Evolutionary conservation across 208 protist genomes (phyloP), one percentile per base, ranked within the genome.

Genomic region (Acanthamoeba divionensis): DNA sequence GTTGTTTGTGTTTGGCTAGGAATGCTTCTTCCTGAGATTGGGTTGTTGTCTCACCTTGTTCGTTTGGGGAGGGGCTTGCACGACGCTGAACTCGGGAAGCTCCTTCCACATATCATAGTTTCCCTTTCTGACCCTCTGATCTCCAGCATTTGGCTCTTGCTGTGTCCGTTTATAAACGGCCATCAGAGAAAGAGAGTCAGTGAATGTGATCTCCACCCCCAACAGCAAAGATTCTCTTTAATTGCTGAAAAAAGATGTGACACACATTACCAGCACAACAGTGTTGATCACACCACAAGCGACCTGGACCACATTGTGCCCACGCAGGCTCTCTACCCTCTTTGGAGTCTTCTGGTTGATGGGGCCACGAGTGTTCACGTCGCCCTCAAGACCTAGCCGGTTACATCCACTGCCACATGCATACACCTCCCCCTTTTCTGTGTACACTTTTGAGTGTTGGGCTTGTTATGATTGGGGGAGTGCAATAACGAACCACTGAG

Each of bases 381-480:
- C 69, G 0, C 44, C 69, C 10, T 80, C 69, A 44, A 24, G 26
- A 29, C 69, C 38, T 8, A 80, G 21, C 45, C 69, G 69, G 8
- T 50, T 36, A 12, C 69, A 80, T 3, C 69, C 69, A 7, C 47
- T 36, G 24, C 69, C 69, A 21, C 69, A 80, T 2, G 57, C 69
- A n/a, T 45, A 80, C 69, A 80, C 69, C 69, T 80, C 69, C n/a
- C 69, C 69, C 69, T 80, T 80, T 44, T 80, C 69, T 80, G 24
- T 45, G 1, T 1, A 8, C 26, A n/a, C 29, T 24, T 4, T 63
- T n/a, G n/a, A n/a, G 55, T 63, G 55, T 29, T 63, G 55, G n/a
- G 55, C 18, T 57, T 15, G n/a, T 57, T 15, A 18, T n/a, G n/a
- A n/a, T 29, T 62, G n/a, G 26, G 54, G 26, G 54, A 5, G n/a